These are phyloP conservation scores for Rosa rugosa DNA, from an alignment of 306 rosid species.

Conservation along the genomic window DNA sequence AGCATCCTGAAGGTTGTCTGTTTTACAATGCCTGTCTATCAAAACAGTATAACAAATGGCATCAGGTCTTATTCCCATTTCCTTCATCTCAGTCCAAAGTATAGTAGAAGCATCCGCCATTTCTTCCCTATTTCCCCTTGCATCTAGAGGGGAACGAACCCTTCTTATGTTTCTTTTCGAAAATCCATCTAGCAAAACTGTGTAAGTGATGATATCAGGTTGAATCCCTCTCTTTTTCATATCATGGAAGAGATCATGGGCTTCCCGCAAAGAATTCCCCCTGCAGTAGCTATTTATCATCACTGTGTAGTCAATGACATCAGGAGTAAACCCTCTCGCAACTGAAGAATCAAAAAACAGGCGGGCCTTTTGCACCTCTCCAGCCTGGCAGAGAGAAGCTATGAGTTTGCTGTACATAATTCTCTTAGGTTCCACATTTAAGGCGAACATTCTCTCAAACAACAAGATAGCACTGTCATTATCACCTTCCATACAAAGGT, in stretches of 20 bases:
- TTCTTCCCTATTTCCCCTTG: constrained; percentile 17
- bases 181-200: constrained; percentile 67
- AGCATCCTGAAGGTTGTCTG: constrained; percentile 52
- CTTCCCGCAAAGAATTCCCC: constrained; percentile 51
- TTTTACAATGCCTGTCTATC: constrained; percentile 56
- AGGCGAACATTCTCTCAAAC: constrained; percentile 42
- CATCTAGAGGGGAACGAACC: constrained; percentile 7
- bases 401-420: constrained; percentile 52
- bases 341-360: constrained; percentile 45
- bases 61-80: constrained; percentile 56
- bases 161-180: constrained; percentile 33
- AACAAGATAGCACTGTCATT: constrained; percentile 35
- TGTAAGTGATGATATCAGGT: constrained; percentile 70
- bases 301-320: constrained; percentile 65
- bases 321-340: constrained; percentile 46
- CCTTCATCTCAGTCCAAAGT: constrained; percentile 57
- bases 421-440: constrained; percentile 50
- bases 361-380: constrained; percentile 50
- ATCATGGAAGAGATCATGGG: constrained; percentile 60
- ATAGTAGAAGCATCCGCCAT: constrained; percentile 33
- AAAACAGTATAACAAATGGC: constrained; percentile 68
- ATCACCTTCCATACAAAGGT: constrained; percentile 51
- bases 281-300: constrained; percentile 75
- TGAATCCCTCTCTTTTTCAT: constrained; percentile 64
- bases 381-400: constrained; percentile 55